Conservation (phyloP, 495 filamentous ascomycete species). For the Cryomyces antarcticus region DNA sequence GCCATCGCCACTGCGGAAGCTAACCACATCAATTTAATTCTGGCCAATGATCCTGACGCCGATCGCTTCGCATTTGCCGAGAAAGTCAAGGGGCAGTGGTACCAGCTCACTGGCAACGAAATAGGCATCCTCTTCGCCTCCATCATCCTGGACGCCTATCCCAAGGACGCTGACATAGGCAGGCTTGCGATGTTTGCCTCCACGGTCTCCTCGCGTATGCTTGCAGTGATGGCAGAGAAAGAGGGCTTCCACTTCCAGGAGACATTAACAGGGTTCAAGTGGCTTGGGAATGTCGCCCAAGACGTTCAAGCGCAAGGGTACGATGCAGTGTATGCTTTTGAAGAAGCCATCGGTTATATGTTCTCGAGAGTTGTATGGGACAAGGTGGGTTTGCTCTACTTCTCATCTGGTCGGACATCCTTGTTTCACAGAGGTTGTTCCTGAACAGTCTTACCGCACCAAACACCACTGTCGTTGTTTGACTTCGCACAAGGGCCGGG, state of each 20-base stretch:
- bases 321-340: conserved; percentile 39
- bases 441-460: too few relatives aligned
- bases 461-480: too few relatives aligned
- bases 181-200: conserved; percentile 36
- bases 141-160: conserved; percentile 30
- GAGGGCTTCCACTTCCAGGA: conserved; percentile 39
- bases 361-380: conserved; percentile 43
- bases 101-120: conserved; percentile 49
- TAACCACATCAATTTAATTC: conserved; percentile 27
- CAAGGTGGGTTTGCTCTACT: conserved; percentile 18
- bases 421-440: too few relatives aligned
- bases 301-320: conserved; percentile 19
- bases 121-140: conserved; percentile 42
- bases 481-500: too few relatives aligned
- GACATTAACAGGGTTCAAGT: conserved; percentile 59
- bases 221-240: conserved; percentile 33
- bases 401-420: too few relatives aligned
- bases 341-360: conserved; percentile 64
- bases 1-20: conserved; percentile 34
- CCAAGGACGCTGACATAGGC: conserved; percentile 9
- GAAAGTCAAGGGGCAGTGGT: conserved; percentile 35
- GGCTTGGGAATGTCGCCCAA: conserved; percentile 30
- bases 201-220: conserved; percentile 47
- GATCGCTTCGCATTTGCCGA: conserved; percentile 51
- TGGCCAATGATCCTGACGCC: conserved; percentile 55